These are phyloP conservation scores for Aspergillus taichungensis DNA, from an alignment of 495 filamentous ascomycete species.

Conservation along the genomic window DNA sequence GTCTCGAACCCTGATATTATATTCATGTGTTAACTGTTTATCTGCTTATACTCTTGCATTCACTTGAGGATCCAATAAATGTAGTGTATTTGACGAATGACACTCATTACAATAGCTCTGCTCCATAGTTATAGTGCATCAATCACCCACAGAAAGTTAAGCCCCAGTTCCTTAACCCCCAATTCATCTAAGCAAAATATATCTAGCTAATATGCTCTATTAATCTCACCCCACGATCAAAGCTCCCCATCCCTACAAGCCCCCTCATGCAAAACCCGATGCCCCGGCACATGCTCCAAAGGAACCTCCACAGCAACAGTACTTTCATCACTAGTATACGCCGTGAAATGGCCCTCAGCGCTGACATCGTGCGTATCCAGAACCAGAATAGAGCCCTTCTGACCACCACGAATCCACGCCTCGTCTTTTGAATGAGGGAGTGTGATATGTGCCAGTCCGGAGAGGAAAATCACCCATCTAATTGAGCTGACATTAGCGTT, in stretches of 20 bases:
- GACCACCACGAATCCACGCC: constrained; percentile 35
- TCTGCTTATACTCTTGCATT: too few species aligned
- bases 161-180: too few species aligned
- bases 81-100: too few species aligned
- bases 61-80: too few species aligned
- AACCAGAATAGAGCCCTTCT: constrained; percentile 39
- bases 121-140: too few species aligned
- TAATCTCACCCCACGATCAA: constrained; percentile 1
- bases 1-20: too few species aligned
- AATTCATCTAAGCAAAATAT: not conserved
- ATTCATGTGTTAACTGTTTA: too few species aligned
- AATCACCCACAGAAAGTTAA: too few species aligned
- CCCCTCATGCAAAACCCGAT: constrained; percentile 34
- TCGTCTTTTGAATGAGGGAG: constrained; percentile 33
- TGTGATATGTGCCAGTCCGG: constrained; percentile 43
- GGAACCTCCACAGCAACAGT: constrained; percentile 38
- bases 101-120: not conserved
- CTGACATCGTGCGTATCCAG: constrained; percentile 42
- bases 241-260: constrained; percentile 24
- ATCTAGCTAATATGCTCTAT: not conserved
- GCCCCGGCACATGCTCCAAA: constrained; percentile 29
- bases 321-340: constrained; percentile 34
- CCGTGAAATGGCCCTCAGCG: constrained; percentile 36
- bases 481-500: too few species aligned
- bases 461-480: constrained; percentile 45